These are phyloP conservation scores for Solanum appendiculatum DNA, from an alignment of 257 asterid species.

Conservation along the genomic window DNA sequence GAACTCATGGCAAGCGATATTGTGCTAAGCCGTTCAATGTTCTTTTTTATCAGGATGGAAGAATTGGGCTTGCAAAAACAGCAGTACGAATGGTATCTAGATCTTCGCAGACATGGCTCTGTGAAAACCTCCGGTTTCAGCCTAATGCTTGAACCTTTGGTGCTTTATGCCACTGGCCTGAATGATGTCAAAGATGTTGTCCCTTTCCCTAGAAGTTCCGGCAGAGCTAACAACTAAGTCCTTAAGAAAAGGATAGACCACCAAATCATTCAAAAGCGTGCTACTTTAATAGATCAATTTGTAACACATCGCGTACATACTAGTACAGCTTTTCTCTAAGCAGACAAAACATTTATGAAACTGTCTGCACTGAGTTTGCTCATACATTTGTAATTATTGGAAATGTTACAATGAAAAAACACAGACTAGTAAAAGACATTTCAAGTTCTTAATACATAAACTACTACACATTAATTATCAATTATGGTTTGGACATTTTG, in stretches of 20 bases:
- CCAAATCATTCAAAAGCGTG: background rate
- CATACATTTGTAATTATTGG: background rate
- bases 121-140: slow-evolving; percentile 59
- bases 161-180: slow-evolving; percentile 79
- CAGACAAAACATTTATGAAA: background rate
- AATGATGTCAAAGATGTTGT: slow-evolving; percentile 74
- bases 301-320: background rate
- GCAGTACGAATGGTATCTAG: slow-evolving; percentile 78
- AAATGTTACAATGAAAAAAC: background rate
- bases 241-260: background rate
- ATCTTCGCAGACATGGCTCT: slow-evolving; percentile 65
- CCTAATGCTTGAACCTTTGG: slow-evolving; percentile 51
- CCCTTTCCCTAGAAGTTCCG: slow-evolving; percentile 71
- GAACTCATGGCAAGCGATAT: background rate
- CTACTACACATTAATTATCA: background rate
- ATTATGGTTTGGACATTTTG: background rate
- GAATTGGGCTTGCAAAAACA: slow-evolving; percentile 46
- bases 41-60: slow-evolving; percentile 36
- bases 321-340: background rate
- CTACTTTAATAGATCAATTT: background rate
- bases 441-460: background rate
- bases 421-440: background rate
- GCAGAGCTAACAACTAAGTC: slow-evolving; percentile 43
- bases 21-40: background rate
- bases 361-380: background rate